These are phyloP conservation scores for Fraxinus velutina DNA, from an alignment of 305 asterid genomes.

Conservation along the genomic window DNA sequence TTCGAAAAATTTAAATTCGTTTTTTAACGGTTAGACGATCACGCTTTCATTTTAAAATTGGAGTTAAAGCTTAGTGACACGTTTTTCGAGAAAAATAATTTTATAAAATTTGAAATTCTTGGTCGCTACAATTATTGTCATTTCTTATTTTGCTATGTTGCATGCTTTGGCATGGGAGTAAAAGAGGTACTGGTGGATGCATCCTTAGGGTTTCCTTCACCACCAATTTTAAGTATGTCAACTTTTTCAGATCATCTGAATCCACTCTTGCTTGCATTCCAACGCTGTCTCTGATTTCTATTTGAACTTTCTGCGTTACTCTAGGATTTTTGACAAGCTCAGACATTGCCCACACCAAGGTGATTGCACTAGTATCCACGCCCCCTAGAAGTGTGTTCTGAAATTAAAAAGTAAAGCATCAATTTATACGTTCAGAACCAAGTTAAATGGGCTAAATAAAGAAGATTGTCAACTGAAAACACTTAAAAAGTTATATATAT, in stretches of 20 bases:
- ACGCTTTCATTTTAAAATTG: no score
- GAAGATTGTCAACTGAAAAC: background rate
- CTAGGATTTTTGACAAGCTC: slow-evolving; percentile 23
- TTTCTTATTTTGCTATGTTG: slow-evolving; percentile 1
- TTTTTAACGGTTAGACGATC: no score
- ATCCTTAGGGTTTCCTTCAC: slow-evolving; percentile 28
- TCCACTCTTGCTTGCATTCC: slow-evolving; percentile 12
- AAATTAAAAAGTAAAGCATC: background rate
- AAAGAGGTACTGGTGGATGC: slow-evolving; percentile 20
- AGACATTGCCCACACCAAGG: slow-evolving; percentile 29
- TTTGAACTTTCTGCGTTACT: slow-evolving; percentile 21
- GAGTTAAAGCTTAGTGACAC: no score
- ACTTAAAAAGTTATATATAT: background rate
- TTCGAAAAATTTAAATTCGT: no score
- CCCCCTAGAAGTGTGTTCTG: slow-evolving; percentile 27
- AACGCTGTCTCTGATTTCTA: slow-evolving; percentile 14
- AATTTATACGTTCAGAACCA: background rate
- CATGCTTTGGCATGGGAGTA: slow-evolving; percentile 15
- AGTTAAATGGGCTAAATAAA: background rate
- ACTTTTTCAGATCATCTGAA: slow-evolving; percentile 19
- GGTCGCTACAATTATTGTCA: no score
- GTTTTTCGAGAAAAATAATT: no score
- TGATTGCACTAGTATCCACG: slow-evolving; percentile 21
- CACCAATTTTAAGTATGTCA: slow-evolving; percentile 27
- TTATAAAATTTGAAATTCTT: no score